Base-by-base conservation (phyloP, 345 rosid species). In the Eutrema japonicum region DNA sequence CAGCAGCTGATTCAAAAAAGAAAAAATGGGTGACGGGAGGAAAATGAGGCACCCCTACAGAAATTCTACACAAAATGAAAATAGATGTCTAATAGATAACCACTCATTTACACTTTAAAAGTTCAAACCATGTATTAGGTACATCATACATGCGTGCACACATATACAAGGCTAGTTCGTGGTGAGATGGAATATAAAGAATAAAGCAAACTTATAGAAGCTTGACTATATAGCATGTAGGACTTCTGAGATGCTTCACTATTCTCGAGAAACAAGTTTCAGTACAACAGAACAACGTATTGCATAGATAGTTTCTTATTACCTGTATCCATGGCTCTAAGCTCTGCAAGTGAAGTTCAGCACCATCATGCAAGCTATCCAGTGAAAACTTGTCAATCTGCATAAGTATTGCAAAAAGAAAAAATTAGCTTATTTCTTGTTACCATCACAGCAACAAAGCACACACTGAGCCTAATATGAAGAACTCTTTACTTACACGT, bases 261-360 rank as follows among this genome's bases (percentile, higher is more conserved):
- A 36, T 38, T 38, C 59, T 62, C 12, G 3, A 36, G 70, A 48
- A 69, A 61, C 26, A 62, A 67, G 53, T 45, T 53, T 36, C 22
- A 22, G 29, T 10, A 59, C 78, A 74, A 22, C 14, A 76, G 14
- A 60, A 27, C 59, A 66, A 52, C 36, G 12, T 52, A 53, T 64
- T 51, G 38, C 64, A 77, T 41, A 54, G 6, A 29, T 11, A 22
- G 26, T 22, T 22, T 22, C 26, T 22, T 2, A 22, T 22, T 22
- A 95, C 98, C 94, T 92, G 98, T 77, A 95, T 70, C 99, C 99
- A 95, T 71, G 97, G 98, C 75, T 95, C 98, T 87, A 95, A 85
- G 78, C 87, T 85, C 83, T 87, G 98, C 77, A 95, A 81, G 82
- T 95, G 91, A 82, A 90, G 81, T 80, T 90, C 99, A 65, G 94